Conservation (phyloP, 176 grass and related monocot genomes). For the Eremochloa ophiuroides region DNA sequence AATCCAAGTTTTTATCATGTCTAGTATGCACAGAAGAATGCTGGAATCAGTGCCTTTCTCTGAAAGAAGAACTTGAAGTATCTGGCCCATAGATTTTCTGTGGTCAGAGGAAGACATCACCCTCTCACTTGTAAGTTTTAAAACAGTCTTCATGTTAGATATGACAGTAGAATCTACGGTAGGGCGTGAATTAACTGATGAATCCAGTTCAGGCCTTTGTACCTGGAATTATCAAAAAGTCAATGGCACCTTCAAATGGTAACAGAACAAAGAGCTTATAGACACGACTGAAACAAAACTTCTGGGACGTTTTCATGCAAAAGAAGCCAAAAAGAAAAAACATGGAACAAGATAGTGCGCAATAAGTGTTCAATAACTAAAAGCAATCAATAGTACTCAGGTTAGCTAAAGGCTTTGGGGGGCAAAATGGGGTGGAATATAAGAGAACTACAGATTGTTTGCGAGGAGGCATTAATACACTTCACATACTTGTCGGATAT, state of each 20-base stretch:
- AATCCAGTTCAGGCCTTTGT: conserved; percentile 80
- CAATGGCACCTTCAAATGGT: background rate
- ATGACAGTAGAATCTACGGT: conserved; percentile 65
- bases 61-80: conserved; percentile 74
- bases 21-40: conserved; percentile 81
- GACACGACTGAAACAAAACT: background rate
- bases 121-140: conserved; percentile 88
- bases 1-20: conserved; percentile 93
- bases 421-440: no score
- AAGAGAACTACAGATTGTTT: background rate
- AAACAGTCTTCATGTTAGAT: conserved; percentile 79
- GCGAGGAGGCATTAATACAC: background rate
- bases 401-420: background rate
- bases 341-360: background rate
- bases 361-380: background rate
- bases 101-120: conserved; percentile 77
- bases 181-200: conserved; percentile 69
- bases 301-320: background rate
- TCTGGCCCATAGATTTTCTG: conserved; percentile 80
- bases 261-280: background rate
- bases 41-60: conserved; percentile 80
- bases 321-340: background rate
- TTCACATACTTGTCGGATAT: conserved; percentile 74
- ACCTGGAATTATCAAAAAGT: conserved; percentile 57
- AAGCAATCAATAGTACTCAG: background rate